Percentiles rank a stretch among this genome's conserved stretches.
Evolutionary conservation across 2,329 filamentous ascomycete genomes (phyloP).

Genomic region (Fusarium sp.): DNA sequence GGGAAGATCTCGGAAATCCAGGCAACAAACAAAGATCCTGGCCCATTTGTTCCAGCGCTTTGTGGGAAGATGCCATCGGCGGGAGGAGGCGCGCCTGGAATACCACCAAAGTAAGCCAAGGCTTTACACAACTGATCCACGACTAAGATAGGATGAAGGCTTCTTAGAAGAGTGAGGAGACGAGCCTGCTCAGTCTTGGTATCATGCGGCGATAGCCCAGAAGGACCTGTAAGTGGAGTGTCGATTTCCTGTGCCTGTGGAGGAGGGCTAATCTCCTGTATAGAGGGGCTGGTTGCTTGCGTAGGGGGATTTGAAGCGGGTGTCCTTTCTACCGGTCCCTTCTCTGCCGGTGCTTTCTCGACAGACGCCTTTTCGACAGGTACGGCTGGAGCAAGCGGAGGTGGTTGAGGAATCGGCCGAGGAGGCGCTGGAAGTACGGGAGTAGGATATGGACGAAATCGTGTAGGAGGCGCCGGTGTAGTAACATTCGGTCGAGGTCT

Average conservation of each 20-base stretch:
- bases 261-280: not conserved
- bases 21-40: conserved; percentile 67
- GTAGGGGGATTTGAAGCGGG: not conserved
- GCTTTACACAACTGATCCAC: conserved; percentile 73
- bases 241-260: not conserved
- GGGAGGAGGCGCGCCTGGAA: conserved; percentile 65
- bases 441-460: conserved; percentile 5
- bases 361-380: not conserved
- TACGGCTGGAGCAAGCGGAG: not conserved
- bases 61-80: conserved; percentile 63
- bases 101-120: conserved; percentile 71
- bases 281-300: not conserved
- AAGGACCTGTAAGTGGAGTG: conserved; percentile 28
- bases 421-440: not conserved
- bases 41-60: conserved; percentile 66
- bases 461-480: not conserved
- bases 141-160: conserved; percentile 64
- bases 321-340: not conserved
- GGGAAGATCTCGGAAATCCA: conserved; percentile 75
- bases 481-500: conserved; percentile 52
- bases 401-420: conserved; percentile 1
- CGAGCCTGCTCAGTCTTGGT: conserved; percentile 70
- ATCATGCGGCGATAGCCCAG: conserved; percentile 50
- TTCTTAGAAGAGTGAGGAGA: conserved; percentile 66
- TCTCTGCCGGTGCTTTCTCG: not conserved